Evolutionary conservation across 495 filamentous ascomycete genomes (phyloP).

Genomic region (Neurospora sp.): DNA sequence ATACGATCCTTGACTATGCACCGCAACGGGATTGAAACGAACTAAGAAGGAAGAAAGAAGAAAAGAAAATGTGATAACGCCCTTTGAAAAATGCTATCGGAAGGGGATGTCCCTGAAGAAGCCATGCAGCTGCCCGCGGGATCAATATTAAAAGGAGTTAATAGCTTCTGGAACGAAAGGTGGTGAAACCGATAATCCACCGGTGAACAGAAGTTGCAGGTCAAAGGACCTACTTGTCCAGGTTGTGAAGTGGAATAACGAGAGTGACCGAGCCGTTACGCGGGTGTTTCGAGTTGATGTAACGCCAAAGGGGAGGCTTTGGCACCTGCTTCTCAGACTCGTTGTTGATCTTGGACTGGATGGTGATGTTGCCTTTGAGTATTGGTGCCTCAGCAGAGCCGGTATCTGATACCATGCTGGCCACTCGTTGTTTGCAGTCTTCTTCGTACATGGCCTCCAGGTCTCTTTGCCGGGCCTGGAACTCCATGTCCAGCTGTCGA

Average conservation of each 20-base stretch:
- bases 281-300: slow-evolving; percentile 14
- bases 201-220: background rate
- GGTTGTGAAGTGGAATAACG: background rate
- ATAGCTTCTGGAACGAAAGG: background rate
- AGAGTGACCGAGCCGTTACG: slow-evolving; percentile 1
- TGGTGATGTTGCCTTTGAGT: background rate
- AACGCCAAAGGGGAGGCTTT: slow-evolving; percentile 10
- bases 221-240: background rate
- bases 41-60: background rate
- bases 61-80: background rate
- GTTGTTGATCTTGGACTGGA: background rate
- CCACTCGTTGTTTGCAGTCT: background rate
- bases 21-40: background rate
- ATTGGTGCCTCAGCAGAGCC: background rate
- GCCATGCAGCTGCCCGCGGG: background rate
- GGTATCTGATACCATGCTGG: background rate
- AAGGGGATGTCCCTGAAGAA: background rate
- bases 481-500: slow-evolving; percentile 13
- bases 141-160: background rate
- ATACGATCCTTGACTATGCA: background rate
- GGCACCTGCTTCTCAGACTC: background rate
- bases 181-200: background rate
- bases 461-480: slow-evolving; percentile 3
- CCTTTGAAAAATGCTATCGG: background rate
- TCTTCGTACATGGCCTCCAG: background rate